These are phyloP conservation scores for Globisporangium paddicum DNA, from an alignment of 352 stramenopile species.

Conservation along the genomic window DNA sequence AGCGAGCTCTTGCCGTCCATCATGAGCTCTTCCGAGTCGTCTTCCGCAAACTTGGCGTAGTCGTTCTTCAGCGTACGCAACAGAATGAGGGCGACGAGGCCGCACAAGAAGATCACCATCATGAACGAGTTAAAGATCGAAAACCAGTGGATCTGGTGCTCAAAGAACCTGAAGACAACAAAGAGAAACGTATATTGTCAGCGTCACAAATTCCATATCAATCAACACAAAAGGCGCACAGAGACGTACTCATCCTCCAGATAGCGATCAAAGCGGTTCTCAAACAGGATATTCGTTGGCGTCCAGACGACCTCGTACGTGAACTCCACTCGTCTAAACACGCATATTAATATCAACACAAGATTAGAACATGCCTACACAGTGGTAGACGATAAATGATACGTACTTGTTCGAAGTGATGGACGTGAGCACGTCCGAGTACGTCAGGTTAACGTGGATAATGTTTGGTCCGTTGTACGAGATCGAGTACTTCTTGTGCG, in stretches of 20 bases:
- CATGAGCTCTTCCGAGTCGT: constrained; percentile 85
- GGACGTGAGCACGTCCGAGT: constrained; percentile 83
- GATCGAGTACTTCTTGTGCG: constrained; percentile 95
- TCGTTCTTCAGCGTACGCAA: constrained; percentile 93
- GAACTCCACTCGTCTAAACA: constrained; percentile 84
- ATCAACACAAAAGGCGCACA: not conserved
- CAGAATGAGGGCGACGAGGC: constrained; percentile 92
- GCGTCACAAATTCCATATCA: not conserved
- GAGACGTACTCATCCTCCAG: constrained; percentile 92
- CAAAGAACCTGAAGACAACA: constrained; percentile 90
- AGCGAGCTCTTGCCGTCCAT: constrained; percentile 78
- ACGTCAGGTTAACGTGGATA: constrained; percentile 98
- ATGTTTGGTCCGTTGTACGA: constrained; percentile 96
- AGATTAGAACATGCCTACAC: not conserved
- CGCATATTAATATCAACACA: not conserved
- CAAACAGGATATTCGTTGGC: constrained; percentile 90
- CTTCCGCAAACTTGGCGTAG: constrained; percentile 88
- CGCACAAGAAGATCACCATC: constrained; percentile 97
- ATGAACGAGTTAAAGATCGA: constrained; percentile 98
- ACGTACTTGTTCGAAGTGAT: constrained; percentile 81
- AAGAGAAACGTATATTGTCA: not conserved
- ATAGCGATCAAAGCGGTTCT: constrained; percentile 97
- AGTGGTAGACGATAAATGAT: not conserved
- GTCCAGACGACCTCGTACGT: constrained; percentile 94
- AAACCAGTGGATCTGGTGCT: constrained; percentile 99